phyloP scores from a whole-genome alignment of 208 protist species.

The Leishmania mexicana region DNA sequence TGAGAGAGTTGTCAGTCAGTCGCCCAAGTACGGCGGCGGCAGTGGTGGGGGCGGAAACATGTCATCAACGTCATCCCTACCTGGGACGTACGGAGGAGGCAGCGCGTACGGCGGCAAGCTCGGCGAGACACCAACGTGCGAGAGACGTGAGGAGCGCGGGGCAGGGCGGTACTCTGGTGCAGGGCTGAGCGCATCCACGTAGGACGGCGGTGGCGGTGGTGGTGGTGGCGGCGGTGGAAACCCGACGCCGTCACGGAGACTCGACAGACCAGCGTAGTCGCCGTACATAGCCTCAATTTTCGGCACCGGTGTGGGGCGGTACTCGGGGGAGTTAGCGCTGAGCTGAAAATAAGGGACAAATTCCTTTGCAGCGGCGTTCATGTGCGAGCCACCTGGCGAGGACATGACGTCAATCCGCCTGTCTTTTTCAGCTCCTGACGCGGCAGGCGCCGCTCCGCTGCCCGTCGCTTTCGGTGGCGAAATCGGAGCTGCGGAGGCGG shows the following conservation, averaged over 20 bases:
- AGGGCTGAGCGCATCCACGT: slow-evolving; percentile 19
- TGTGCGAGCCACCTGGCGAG: slow-evolving; percentile 39
- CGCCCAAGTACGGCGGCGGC: slow-evolving; percentile 28
- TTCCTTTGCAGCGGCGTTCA: slow-evolving; percentile 83
- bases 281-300: slow-evolving; percentile 12
- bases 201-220: slow-evolving; percentile 39
- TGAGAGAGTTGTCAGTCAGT: not conserved
- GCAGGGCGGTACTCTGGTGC: slow-evolving; percentile 29
- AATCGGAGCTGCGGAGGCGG: slow-evolving; percentile 7
- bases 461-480: not conserved
- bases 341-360: slow-evolving; percentile 66
- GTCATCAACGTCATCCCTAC: slow-evolving; percentile 15
- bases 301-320: slow-evolving; percentile 32
- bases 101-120: slow-evolving; percentile 39
- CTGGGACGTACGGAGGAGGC: slow-evolving; percentile 37
- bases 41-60: slow-evolving; percentile 15
- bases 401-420: slow-evolving; percentile 9
- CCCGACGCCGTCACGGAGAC: not conserved
- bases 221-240: slow-evolving; percentile 25
- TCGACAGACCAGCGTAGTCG: slow-evolving; percentile 4
- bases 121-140: slow-evolving; percentile 19
- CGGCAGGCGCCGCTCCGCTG: not conserved
- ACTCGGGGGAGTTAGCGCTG: slow-evolving; percentile 52
- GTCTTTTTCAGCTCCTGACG: not conserved
- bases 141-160: slow-evolving; percentile 41